phyloP scores from a whole-genome alignment of 1,284 basidiomycete genomes.

The Dichomitus squalens region DNA sequence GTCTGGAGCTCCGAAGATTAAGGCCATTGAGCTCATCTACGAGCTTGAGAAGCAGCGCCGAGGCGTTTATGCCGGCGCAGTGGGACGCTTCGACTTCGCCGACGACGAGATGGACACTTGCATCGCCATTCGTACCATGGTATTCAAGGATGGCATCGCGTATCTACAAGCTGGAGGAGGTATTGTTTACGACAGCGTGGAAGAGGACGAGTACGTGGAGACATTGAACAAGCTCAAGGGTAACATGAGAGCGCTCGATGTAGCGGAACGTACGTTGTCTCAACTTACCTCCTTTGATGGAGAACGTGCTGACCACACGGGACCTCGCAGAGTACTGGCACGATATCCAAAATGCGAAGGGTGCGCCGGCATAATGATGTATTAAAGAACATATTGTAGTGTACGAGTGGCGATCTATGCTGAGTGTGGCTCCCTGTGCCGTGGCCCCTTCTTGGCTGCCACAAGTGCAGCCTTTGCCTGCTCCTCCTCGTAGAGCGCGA shows the following conservation, averaged over 20 bases:
- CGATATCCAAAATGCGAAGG: slow-evolving; percentile 55
- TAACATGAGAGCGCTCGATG: slow-evolving; percentile 85
- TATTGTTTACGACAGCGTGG: slow-evolving; percentile 96
- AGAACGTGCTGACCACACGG: slow-evolving; percentile 3
- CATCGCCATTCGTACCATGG: slow-evolving; percentile 99
- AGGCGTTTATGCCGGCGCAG: slow-evolving; percentile 96
- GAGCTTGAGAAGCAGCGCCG: slow-evolving; percentile 88
- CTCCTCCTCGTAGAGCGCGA: slow-evolving; percentile 40
- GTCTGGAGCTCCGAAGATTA: slow-evolving; percentile 99
- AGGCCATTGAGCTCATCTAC: slow-evolving; percentile 93
- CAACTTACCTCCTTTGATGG: not conserved
- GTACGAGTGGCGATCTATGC: slow-evolving; percentile 1
- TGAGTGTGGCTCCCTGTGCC: slow-evolving; percentile 5
- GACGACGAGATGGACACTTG: slow-evolving; percentile 96
- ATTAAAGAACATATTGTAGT: slow-evolving; percentile 27
- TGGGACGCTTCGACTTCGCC: slow-evolving; percentile 97
- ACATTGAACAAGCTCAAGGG: slow-evolving; percentile 94
- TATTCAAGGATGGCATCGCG: slow-evolving; percentile 90
- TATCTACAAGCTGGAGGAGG: slow-evolving; percentile 98
- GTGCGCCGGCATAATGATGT: slow-evolving; percentile 16
- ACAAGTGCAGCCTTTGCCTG: slow-evolving; percentile 16
- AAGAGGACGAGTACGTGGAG: slow-evolving; percentile 96
- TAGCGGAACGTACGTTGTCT: slow-evolving; percentile 76
- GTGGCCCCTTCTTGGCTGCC: slow-evolving; percentile 8
- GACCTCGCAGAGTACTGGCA: slow-evolving; percentile 62